Conservation (phyloP, 2,329 filamentous ascomycete species). For the Talaromyces amestolkiae region DNA sequence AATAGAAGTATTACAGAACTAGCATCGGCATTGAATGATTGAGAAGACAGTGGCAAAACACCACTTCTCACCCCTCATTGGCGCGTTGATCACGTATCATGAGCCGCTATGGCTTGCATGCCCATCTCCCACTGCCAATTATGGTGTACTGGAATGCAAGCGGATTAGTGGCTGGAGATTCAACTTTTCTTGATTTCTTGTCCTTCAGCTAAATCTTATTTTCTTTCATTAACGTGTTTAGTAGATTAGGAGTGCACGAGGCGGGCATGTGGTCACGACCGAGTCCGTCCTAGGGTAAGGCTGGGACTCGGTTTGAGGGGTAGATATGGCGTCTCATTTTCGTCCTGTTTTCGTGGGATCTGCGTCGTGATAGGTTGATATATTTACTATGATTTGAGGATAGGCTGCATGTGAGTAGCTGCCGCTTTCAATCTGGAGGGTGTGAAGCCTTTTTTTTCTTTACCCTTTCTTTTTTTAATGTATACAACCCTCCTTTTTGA, state of each 20-base stretch:
- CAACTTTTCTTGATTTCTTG: not conserved
- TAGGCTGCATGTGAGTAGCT: not conserved
- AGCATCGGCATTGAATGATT: not conserved
- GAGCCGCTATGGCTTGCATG: conserved; percentile 3
- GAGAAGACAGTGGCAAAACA: not conserved
- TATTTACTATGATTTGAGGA: not conserved
- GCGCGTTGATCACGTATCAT: conserved; percentile 1
- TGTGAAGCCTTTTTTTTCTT: not conserved
- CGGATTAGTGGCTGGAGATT: not conserved
- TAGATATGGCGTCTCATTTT: not conserved
- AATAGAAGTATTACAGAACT: not conserved
- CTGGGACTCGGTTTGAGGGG: not conserved
- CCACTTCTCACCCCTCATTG: not conserved
- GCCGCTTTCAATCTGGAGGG: not conserved
- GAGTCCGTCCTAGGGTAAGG: not conserved
- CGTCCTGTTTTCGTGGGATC: not conserved
- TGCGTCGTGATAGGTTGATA: not conserved
- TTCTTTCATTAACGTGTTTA: not conserved
- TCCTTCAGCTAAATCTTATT: not conserved
- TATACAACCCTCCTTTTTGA: conserved; percentile 3
- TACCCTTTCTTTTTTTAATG: not conserved
- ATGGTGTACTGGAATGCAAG: not conserved
- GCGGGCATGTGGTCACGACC: not conserved
- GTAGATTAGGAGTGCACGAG: not conserved
- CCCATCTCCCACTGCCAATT: not conserved